Conservation (phyloP, 1,284 basidiomycete species). For the Coriolopsis trogii region DNA sequence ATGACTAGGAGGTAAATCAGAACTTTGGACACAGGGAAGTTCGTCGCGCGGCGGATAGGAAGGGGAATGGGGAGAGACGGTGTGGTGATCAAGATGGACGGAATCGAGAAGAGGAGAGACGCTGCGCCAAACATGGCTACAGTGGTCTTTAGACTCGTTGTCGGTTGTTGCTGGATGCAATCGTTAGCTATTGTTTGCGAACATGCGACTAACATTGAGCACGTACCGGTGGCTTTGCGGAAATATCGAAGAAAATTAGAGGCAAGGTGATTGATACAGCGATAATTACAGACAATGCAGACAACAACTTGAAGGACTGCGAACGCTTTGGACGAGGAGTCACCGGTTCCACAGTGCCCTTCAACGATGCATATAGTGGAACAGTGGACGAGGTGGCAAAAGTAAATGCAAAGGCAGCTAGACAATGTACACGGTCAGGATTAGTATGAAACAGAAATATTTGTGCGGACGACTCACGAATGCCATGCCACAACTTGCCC, state of each 20-base stretch:
- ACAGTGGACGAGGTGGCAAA: constrained; percentile 67
- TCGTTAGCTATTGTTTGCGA: constrained; percentile 1
- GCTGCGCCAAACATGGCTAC: constrained; percentile 49
- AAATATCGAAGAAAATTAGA: constrained; percentile 54
- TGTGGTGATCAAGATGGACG: constrained; percentile 58
- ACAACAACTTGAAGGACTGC: constrained; percentile 62
- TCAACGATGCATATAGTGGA: constrained; percentile 63
- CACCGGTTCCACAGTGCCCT: constrained; percentile 41
- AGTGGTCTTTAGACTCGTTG: constrained; percentile 33
- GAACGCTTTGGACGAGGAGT: constrained; percentile 49
- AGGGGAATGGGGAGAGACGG: constrained; percentile 52
- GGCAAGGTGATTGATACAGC: constrained; percentile 58
- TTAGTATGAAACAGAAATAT: neutral
- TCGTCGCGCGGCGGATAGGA: constrained; percentile 43
- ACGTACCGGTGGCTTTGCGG: constrained; percentile 45
- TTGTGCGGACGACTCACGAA: constrained; percentile 49
- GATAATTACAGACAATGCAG: constrained; percentile 49
- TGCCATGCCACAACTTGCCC: constrained; percentile 62
- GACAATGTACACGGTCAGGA: neutral
- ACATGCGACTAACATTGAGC: constrained; percentile 8
- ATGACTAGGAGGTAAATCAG: constrained; percentile 44
- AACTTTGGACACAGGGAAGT: constrained; percentile 51
- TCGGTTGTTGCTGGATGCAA: constrained; percentile 24
- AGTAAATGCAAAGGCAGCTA: constrained; percentile 60
- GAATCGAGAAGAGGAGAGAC: constrained; percentile 60